These are phyloP conservation scores for Platanthera zijinensis DNA, from an alignment of 106 monocot genomes.

Conservation along the genomic window DNA sequence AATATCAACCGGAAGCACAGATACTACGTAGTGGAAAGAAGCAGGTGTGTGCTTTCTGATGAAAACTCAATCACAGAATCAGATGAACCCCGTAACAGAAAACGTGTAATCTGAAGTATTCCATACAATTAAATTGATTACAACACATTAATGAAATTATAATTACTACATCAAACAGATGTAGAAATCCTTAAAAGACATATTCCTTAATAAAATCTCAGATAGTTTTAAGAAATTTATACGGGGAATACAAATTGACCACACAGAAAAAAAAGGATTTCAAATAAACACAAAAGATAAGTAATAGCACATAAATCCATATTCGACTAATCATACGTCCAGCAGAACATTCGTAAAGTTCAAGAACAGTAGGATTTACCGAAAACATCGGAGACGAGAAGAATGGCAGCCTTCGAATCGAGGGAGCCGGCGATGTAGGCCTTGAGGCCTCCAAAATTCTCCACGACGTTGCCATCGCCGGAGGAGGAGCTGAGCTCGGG, in stretches of 20 bases:
- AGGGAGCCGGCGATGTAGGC: conserved; percentile 43
- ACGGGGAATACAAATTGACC: neutral
- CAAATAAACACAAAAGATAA: neutral
- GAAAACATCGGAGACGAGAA: conserved; percentile 45
- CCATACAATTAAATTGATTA: too few relatives aligned
- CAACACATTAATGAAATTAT: too few relatives aligned
- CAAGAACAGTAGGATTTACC: conserved; percentile 19
- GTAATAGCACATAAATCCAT: neutral
- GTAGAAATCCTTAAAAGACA: too few relatives aligned
- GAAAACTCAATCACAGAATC: too few relatives aligned
- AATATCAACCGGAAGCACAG: too few relatives aligned
- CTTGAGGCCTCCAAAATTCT: conserved; percentile 46
- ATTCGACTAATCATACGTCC: neutral
- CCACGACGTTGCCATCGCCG: conserved; percentile 31
- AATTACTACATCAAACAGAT: too few relatives aligned
- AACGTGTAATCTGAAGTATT: too few relatives aligned
- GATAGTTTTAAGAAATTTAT: neutral
- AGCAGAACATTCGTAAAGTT: neutral
- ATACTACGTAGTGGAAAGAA: too few relatives aligned
- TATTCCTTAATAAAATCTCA: too few relatives aligned
- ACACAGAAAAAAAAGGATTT: neutral
- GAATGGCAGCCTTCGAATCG: conserved; percentile 34
- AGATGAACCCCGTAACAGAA: too few relatives aligned
- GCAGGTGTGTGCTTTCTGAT: too few relatives aligned
- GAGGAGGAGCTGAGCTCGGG: conserved; percentile 11